These are phyloP conservation scores for Daldinia vernicosa DNA, from an alignment of 495 filamentous ascomycete species.

Conservation along the genomic window DNA sequence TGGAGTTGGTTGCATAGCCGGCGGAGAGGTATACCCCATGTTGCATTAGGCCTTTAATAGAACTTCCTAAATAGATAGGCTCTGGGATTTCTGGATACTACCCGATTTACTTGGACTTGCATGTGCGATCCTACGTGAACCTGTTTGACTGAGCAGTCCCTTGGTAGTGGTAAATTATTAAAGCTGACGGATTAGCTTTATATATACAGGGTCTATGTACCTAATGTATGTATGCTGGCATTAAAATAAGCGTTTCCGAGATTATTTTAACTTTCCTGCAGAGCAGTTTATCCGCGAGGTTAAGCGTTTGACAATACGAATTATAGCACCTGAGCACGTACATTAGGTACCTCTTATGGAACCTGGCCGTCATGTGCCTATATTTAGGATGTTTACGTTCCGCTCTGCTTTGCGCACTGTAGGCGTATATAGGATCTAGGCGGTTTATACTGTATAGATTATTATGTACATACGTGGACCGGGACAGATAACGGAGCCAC, in stretches of 20 bases:
- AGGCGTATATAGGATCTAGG: not conserved
- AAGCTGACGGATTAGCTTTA: not conserved
- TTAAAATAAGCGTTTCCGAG: not conserved
- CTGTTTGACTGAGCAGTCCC: too few relatives aligned
- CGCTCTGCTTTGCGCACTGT: conserved; percentile 4
- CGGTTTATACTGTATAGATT: not conserved
- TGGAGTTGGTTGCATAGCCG: conserved; percentile 36
- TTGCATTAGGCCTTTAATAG: conserved; percentile 15
- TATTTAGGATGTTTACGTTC: conserved; percentile 8
- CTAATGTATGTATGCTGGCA: not conserved
- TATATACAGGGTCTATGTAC: not conserved
- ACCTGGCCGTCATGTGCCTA: conserved; percentile 17
- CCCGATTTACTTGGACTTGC: not conserved
- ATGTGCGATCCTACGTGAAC: too few relatives aligned
- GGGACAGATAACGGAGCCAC: conserved; percentile 9
- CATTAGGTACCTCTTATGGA: not conserved
- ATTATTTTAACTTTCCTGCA: not conserved
- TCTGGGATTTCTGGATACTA: not conserved
- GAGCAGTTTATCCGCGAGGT: conserved; percentile 11
- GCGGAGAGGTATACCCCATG: conserved; percentile 34
- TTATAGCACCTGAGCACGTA: not conserved
- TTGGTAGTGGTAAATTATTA: too few relatives aligned
- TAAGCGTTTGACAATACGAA: conserved; percentile 10
- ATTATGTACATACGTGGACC: conserved; percentile 6
- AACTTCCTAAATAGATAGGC: conserved; percentile 25